Base-by-base conservation (phyloP, 1,139 yeast genomes). In the Suhomyces bolitotheri region DNA sequence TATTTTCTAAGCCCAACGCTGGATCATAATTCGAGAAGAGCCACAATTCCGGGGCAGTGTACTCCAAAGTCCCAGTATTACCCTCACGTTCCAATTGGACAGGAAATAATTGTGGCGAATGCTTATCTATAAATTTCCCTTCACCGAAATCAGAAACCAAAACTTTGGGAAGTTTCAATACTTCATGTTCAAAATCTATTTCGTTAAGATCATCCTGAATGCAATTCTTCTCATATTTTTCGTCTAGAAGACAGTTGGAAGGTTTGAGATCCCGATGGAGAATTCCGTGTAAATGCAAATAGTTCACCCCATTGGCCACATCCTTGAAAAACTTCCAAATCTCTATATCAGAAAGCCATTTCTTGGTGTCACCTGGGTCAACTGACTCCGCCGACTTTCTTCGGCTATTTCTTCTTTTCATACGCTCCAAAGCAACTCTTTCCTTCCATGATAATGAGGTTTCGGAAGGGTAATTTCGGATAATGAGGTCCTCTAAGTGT, bases 91-190 rank as follows among this genome's bases (percentile, higher is more conserved):
- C 66, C 43, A 49, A 25, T 15, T 32, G 29, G 3, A 29, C 17
- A 2, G 23, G 22, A 9, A 31, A 16, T 11, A 19, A 20, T 7
- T 35, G 45, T 3, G 47, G 29, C 5, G 49, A 46, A 22, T 58
- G 64, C 37, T 64, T 65, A 37, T 63, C 88, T 30, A 82, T 81
- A 46, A 84, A 67, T 45, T 85, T 87, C 4, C 95, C 87, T 56
- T 89, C 96, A 2, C 97, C 96, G 56, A 89, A 84, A 60, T 89
- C 96, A 24, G 95, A 82, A 8, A 89, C 92, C 13, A 87, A 67
- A 1, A 86, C 76, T 15, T 73, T 75, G 0, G 96, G 96, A 5
- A 82, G 61, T 15, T 49, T 46, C 2, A 50, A 44, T 1, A 62
- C 46, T 2, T 56, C 59, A 0, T 48, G 47, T 9, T 61, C 56